phyloP scores from a whole-genome alignment of 73 alveolate genomes.

The Uronychia setigera region DNA sequence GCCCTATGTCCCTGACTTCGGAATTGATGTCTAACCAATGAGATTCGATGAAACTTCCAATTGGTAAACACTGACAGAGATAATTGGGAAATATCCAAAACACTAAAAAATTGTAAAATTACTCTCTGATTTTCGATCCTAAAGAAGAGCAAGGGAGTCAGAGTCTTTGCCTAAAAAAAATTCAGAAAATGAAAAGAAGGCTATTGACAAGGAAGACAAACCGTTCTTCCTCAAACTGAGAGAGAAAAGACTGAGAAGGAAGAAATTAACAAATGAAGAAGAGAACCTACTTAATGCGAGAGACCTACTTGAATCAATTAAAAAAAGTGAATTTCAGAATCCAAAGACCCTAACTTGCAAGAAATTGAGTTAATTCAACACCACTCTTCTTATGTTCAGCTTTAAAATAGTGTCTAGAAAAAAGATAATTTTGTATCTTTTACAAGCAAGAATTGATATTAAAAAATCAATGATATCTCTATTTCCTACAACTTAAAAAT shows the following conservation, averaged over 20 bases:
- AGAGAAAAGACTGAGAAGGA: neutral
- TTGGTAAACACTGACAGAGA: neutral
- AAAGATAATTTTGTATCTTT: too few species aligned
- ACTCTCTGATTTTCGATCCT: neutral
- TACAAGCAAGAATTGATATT: too few species aligned
- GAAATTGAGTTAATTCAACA: too few species aligned
- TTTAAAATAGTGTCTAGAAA: too few species aligned
- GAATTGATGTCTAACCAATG: neutral
- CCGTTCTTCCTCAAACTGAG: neutral
- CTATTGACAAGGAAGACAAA: neutral
- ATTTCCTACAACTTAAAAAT: too few species aligned
- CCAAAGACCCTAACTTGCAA: too few species aligned
- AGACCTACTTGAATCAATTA: neutral
- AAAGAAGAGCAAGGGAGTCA: neutral
- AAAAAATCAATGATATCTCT: too few species aligned
- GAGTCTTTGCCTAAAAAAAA: neutral
- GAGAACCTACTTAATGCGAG: neutral
- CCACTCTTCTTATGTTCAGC: too few species aligned
- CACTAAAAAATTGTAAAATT: neutral
- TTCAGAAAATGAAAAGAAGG: neutral
- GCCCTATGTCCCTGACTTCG: constrained; percentile 1
- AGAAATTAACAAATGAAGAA: neutral
- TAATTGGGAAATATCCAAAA: neutral
- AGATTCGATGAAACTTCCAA: neutral
- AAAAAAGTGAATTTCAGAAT: neutral